Conservation (phyloP, 1,284 basidiomycete genomes). For the Inonotus hispidus region DNA sequence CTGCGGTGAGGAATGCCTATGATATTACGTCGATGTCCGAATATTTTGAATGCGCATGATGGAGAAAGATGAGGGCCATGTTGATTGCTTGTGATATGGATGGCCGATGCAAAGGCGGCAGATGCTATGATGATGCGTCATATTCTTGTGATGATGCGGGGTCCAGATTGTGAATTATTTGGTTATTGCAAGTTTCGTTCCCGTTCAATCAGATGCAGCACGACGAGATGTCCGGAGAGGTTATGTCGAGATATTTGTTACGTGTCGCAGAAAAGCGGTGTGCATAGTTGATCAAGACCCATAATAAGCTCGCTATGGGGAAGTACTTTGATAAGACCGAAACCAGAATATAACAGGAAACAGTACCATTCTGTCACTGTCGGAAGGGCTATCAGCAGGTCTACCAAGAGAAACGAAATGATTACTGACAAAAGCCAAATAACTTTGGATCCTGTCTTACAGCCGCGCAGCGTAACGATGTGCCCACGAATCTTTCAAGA, state of each 20-base stretch:
- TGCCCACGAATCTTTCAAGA: constrained; percentile 63
- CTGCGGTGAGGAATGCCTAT: neutral
- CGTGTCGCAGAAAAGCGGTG: neutral
- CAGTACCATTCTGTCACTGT: constrained; percentile 46
- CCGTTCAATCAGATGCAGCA: constrained; percentile 13
- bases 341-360: neutral
- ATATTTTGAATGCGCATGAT: neutral
- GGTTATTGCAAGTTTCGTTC: constrained; percentile 17
- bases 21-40: constrained; percentile 6
- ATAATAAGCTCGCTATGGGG: constrained; percentile 14
- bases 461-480: constrained; percentile 77
- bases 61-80: constrained; percentile 1
- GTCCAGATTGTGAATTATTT: constrained; percentile 15
- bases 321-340: neutral
- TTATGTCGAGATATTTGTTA: constrained; percentile 1
- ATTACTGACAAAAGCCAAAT: constrained; percentile 78
- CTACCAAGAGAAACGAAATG: neutral
- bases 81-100: neutral
- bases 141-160: constrained; percentile 11
- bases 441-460: constrained; percentile 81
- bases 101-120: neutral
- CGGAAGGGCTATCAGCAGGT: neutral
- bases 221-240: constrained; percentile 16
- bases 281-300: constrained; percentile 9
- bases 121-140: constrained; percentile 7